phyloP scores from a whole-genome alignment of 1,284 basidiomycete genomes.

The Irpex rosettiformis region DNA sequence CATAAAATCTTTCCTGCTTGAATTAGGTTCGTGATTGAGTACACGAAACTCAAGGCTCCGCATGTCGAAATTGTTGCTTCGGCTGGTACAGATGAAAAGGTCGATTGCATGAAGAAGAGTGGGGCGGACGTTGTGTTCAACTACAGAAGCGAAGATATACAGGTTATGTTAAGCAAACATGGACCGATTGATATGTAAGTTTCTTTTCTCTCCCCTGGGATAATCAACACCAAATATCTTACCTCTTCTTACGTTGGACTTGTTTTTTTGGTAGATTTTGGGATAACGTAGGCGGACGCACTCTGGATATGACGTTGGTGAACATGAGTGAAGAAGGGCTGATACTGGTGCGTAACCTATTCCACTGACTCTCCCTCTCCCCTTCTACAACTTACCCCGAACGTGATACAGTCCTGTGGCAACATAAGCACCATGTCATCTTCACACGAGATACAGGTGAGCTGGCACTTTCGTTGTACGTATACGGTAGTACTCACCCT shows the following conservation, averaged over 20 bases:
- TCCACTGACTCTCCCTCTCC: background rate
- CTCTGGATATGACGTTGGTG: constrained; percentile 51
- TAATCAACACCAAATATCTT: background rate
- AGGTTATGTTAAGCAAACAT: constrained; percentile 37
- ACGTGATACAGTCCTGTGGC: background rate
- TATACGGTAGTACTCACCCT: background rate
- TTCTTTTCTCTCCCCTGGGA: background rate
- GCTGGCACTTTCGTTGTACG: background rate
- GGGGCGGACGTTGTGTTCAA: constrained; percentile 49
- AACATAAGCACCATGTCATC: background rate
- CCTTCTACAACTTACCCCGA: background rate
- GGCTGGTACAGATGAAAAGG: constrained; percentile 47
- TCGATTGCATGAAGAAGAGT: constrained; percentile 39
- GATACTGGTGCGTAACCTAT: constrained; percentile 45
- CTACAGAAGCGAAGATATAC: constrained; percentile 41
- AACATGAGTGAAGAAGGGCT: constrained; percentile 45
- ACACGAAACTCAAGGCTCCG: constrained; percentile 35
- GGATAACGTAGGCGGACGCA: constrained; percentile 61
- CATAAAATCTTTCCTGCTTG: background rate
- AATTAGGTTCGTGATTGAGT: constrained; percentile 27
- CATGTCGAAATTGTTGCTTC: constrained; percentile 47
- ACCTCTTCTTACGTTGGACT: background rate
- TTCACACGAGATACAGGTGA: constrained; percentile 17
- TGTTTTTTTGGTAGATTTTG: constrained; percentile 35
- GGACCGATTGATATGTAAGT: constrained; percentile 33